These are phyloP conservation scores for Allantophomopsis cytisporea DNA, from an alignment of 2,329 filamentous ascomycete genomes.

Conservation along the genomic window DNA sequence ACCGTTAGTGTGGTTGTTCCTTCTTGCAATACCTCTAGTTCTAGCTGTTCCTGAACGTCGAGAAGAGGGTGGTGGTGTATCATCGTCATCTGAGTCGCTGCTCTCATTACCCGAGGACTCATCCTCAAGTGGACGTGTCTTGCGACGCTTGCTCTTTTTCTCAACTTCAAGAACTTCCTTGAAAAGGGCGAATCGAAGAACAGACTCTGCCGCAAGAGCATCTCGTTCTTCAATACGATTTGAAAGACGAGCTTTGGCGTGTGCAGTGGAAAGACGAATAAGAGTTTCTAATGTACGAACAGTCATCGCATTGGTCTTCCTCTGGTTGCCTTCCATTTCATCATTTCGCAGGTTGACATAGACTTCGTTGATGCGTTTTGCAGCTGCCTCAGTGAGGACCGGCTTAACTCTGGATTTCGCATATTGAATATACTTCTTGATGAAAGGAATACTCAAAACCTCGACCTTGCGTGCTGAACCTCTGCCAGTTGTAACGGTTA, in stretches of 20 bases:
- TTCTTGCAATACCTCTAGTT: constrained; percentile 11
- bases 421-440: constrained; percentile 99
- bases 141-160: constrained; percentile 72
- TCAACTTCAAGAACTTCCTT: constrained; percentile 80
- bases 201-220: constrained; percentile 74
- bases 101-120: constrained; percentile 49
- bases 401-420: constrained; percentile 88
- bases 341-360: constrained; percentile 93
- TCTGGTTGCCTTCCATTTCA: constrained; percentile 86
- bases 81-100: constrained; percentile 28
- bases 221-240: constrained; percentile 82
- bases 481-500: constrained; percentile 62
- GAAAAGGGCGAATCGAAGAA: constrained; percentile 89
- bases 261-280: constrained; percentile 93
- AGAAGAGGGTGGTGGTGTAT: constrained; percentile 15
- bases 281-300: constrained; percentile 94
- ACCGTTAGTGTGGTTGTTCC: constrained; percentile 17
- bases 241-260: constrained; percentile 84
- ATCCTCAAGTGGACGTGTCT: constrained; percentile 43
- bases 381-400: constrained; percentile 77
- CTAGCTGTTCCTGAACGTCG: constrained; percentile 19
- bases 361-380: constrained; percentile 79
- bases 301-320: constrained; percentile 88
- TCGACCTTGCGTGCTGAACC: constrained; percentile 67
- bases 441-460: constrained; percentile 89